phyloP scores from a whole-genome alignment of 1,139 yeast genomes.

The Kazachstania sp. region DNA sequence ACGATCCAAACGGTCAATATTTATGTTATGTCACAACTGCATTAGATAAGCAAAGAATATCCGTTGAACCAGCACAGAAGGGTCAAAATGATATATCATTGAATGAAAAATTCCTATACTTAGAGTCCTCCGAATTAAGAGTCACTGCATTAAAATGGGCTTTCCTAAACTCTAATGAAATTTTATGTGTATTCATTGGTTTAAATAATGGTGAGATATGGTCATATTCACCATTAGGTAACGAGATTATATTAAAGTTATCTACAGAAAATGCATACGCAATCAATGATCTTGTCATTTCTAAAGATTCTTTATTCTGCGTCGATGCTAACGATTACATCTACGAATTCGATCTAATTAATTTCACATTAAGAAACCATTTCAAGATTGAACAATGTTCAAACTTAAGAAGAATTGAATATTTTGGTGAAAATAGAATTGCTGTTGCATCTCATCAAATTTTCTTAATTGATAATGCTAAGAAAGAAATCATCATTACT shows the following conservation, averaged over 20 bases:
- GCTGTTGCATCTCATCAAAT: constrained; percentile 60
- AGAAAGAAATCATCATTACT: constrained; percentile 36
- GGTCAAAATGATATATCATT: constrained; percentile 34
- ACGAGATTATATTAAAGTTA: constrained; percentile 46
- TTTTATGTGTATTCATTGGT: constrained; percentile 50
- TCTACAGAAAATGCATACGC: constrained; percentile 44
- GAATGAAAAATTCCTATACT: constrained; percentile 29
- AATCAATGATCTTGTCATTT: constrained; percentile 42
- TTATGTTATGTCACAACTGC: constrained; percentile 64
- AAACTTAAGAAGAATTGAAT: constrained; percentile 18
- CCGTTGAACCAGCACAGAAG: constrained; percentile 50
- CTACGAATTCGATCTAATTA: constrained; percentile 53
- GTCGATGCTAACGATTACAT: constrained; percentile 56
- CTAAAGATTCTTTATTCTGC: constrained; percentile 48
- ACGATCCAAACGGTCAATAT: constrained; percentile 43
- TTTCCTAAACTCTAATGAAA: constrained; percentile 26
- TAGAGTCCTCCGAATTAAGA: constrained; percentile 46
- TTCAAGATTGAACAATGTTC: constrained; percentile 36
- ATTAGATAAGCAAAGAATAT: constrained; percentile 64
- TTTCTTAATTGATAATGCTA: constrained; percentile 39
- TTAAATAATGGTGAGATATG: constrained; percentile 57
- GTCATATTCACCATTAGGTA: constrained; percentile 60
- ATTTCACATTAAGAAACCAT: constrained; percentile 36
- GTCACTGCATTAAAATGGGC: constrained; percentile 56
- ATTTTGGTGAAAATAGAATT: constrained; percentile 25